Evolutionary conservation across 148 eudicot species (phyloP).

Genomic region (Polygonum maritimum): DNA sequence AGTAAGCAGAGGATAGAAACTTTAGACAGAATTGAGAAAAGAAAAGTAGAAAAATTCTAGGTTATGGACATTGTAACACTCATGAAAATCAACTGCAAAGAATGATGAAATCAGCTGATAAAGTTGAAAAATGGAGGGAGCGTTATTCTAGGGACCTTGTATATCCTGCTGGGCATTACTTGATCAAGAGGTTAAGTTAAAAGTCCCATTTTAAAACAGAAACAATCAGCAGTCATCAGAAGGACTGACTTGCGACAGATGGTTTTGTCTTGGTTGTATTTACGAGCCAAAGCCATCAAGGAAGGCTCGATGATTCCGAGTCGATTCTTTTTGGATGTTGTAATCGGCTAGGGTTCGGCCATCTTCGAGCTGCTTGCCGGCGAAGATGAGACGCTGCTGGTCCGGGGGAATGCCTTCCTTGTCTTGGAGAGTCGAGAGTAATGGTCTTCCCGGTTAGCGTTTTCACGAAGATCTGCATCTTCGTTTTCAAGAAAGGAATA

Average conservation of each 20-base stretch:
- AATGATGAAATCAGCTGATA: slow-evolving; percentile 7
- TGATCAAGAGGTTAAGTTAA: slow-evolving; percentile 3
- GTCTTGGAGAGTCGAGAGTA: slow-evolving; percentile 26
- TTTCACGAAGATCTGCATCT: slow-evolving; percentile 40
- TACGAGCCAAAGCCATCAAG: slow-evolving; percentile 32
- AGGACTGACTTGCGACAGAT: slow-evolving; percentile 31
- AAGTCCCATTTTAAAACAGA: not conserved
- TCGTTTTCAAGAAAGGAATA: not conserved
- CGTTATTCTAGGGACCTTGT: slow-evolving; percentile 7
- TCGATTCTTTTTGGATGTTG: slow-evolving; percentile 36
- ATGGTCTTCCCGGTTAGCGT: slow-evolving; percentile 35
- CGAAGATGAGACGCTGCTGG: slow-evolving; percentile 25
- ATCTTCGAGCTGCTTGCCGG: slow-evolving; percentile 30
- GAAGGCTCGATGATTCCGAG: slow-evolving; percentile 27
- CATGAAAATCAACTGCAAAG: slow-evolving; percentile 18
- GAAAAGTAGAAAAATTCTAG: not conserved
- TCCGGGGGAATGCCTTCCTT: slow-evolving; percentile 24
- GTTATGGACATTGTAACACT: slow-evolving; percentile 3
- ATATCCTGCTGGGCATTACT: slow-evolving; percentile 9
- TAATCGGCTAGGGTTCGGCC: slow-evolving; percentile 37
- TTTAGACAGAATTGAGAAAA: too few relatives aligned
- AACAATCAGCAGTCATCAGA: too few relatives aligned
- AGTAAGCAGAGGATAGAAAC: not conserved
- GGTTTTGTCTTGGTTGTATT: slow-evolving; percentile 31
- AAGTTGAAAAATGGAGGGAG: slow-evolving; percentile 9